Evolutionary conservation across 306 rosid species (phyloP), one percentile per base, ranked within the genome.

Genomic region (Vicia villosa): DNA sequence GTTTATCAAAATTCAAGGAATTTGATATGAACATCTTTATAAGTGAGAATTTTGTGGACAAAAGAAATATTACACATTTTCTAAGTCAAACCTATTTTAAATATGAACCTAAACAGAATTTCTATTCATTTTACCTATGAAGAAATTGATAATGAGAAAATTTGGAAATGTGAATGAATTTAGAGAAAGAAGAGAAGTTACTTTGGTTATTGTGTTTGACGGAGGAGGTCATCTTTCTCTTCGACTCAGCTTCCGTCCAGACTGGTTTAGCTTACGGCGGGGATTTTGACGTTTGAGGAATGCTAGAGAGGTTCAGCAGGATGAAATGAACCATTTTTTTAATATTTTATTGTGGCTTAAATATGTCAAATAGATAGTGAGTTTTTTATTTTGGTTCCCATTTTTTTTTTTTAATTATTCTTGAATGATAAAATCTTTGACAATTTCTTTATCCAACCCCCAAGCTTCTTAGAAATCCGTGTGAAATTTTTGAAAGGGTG

Each of bases 171-270:
- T 66, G 73, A 21, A 34, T 6, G 72, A 34, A 9, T 8, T 40
- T n/a, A 3, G 49, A 8, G 68, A 69, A 49, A 58, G 59, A 32
- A 55, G 56, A 66, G 30, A 76, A 65, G 66, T 45, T 67, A 89
- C 94, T 66, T 40, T 58, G 81, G 32, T 79, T 66, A 6, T 73
- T 82, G 56, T 74, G 63, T 68, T 78, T 58, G 49, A 82, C 51
- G 43, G 88, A 63, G 37, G 89, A 81, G 4, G 83, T 82, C 94
- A 87, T 91, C 61, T 72, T 60, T 41, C 66, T 91, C 61, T 71
- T 60, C 47, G 69, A 45, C 19, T 71, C 50, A 6, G 10, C 72
- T 51, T 70, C 64, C 26, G 60, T 40, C 42, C 11, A 30, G 10
- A 21, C 7, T 15, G 34, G 8, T 41, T 26, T 14, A 26, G 22